These are phyloP conservation scores for Breynia disticha DNA, from an alignment of 441 rosid species.

Conservation along the genomic window DNA sequence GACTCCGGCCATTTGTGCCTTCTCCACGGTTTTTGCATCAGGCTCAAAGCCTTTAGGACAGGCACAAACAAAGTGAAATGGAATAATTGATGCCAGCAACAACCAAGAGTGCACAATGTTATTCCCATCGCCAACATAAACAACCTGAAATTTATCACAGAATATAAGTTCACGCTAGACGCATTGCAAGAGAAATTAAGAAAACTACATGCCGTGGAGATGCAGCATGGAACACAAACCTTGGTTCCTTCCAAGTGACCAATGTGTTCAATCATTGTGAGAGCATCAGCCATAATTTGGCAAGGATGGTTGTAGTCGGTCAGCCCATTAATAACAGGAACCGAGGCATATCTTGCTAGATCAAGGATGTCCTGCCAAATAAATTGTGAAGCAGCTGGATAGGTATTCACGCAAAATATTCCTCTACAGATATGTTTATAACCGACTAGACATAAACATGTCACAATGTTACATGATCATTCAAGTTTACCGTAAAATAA, in stretches of 20 bases:
- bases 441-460: not conserved
- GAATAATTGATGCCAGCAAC: conserved; percentile 76
- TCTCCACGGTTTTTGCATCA: conserved; percentile 63
- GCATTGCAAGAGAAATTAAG: not conserved
- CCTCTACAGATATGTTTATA: not conserved
- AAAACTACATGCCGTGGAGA: conserved; percentile 7
- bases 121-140: conserved; percentile 96
- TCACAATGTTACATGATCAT: too few species aligned
- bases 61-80: conserved; percentile 91
- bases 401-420: not conserved
- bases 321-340: conserved; percentile 84
- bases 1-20: conserved; percentile 65
- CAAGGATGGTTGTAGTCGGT: conserved; percentile 95
- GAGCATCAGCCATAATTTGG: conserved; percentile 99
- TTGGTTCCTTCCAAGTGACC: conserved; percentile 85
- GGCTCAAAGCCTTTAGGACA: conserved; percentile 95
- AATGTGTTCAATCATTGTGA: conserved; percentile 82
- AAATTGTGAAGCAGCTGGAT: conserved; percentile 1
- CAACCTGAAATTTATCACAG: conserved; percentile 44
- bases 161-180: conserved; percentile 5
- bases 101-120: conserved; percentile 97
- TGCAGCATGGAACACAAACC: conserved; percentile 31
- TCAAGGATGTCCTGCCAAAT: conserved; percentile 74
- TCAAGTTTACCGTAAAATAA: not conserved
- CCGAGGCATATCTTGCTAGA: conserved; percentile 73